Evolutionary conservation across 441 rosid genomes (phyloP).

Genomic region (Syzygium syzygioides): DNA sequence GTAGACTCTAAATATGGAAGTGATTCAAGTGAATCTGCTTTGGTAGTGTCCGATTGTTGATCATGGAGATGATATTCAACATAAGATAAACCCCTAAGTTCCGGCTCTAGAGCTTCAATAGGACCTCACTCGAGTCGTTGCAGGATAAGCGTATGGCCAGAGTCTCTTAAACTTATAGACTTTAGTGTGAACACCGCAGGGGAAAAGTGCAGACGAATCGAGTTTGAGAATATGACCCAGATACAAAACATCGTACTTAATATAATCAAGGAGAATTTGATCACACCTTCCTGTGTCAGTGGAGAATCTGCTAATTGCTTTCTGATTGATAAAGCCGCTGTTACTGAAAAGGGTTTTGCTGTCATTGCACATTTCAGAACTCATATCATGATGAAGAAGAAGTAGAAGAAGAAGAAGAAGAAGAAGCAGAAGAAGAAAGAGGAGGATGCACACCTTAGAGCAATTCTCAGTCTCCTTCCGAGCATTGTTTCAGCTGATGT

Average conservation of each 20-base stretch:
- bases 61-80: neutral
- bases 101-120: neutral
- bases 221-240: neutral
- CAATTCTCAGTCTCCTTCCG: neutral
- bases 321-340: neutral
- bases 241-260: neutral
- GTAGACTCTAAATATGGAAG: neutral
- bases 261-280: neutral
- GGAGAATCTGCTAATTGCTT: neutral
- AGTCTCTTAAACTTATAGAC: neutral
- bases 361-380: neutral
- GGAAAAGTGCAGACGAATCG: neutral
- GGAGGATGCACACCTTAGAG: neutral
- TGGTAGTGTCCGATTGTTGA: neutral
- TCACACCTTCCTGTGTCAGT: neutral
- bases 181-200: neutral
- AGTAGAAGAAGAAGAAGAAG: accelerated
- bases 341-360: neutral
- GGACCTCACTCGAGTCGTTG: neutral
- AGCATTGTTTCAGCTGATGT: neutral
- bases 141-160: neutral
- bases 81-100: neutral
- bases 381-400: neutral
- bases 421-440: neutral
- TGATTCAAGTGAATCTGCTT: neutral